Evolutionary conservation across 2,329 filamentous ascomycete species (phyloP), one percentile per base, ranked within the genome.

Genomic region (Pseudogymnoascus destructans): DNA sequence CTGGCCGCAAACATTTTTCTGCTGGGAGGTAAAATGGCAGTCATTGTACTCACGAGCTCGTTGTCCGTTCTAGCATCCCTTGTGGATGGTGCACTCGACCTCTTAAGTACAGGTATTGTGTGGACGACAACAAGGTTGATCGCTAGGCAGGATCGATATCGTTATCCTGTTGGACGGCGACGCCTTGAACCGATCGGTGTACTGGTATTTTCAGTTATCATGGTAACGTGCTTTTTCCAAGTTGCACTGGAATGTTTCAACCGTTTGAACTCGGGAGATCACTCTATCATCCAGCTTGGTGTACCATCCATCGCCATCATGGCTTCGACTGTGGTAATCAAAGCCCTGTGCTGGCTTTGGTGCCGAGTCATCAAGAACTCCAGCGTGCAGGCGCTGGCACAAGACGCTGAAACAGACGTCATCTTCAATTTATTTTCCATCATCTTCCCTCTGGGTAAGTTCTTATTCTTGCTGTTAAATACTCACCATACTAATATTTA

Each of bases 331-430:
- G 74, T 83, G 13, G 71, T 79, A 0, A 69, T 84, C 54, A 84
- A 84, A 66, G 79, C 79, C 1, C 73, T 77, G 7, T 82, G 83
- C 57, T 80, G 81, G 72, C 68, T 84, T 13, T 79, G 78, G 42
- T 84, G 81, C 64, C 73, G 76, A 2, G 71, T 74, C 3, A 77
- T 85, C 63, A 82, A 83, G 63, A 84, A 81, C 2, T 82, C 80
- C 0, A 80, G 83, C 64, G 81, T 85, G 0, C 80, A 83, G 62
- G 81, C 81, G 0, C 70, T 86, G 4, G 80, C 77, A 0, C 80
- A 83, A 65, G 80, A 84, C 64, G 83, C 80, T 67, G 81, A 82
- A 67, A 81, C 79, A 0, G 81, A 84, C 61, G 80, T 84, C 15
- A 74, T 81, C 63, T 85, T 85, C 71, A 84, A 84, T 66, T 79